phyloP scores from a whole-genome alignment of 495 filamentous ascomycete genomes.

The Alectoria sarmentosa region DNA sequence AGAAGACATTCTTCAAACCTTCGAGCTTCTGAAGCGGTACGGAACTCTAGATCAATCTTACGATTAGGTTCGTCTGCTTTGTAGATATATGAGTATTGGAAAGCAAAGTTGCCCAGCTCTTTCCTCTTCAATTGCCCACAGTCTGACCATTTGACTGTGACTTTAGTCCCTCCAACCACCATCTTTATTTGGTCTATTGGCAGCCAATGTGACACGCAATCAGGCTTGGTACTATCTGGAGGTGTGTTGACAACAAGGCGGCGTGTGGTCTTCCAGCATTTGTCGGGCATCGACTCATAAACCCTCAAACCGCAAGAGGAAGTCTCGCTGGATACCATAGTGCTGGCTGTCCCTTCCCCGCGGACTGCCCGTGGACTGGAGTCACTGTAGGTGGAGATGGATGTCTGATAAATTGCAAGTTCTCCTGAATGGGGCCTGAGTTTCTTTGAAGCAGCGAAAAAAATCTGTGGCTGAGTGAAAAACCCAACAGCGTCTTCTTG shows the following conservation, averaged over 20 bases:
- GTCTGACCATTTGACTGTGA: constrained; percentile 21
- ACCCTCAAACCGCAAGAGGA: constrained; percentile 19
- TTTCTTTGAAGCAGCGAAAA: constrained; percentile 14
- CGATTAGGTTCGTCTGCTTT: constrained; percentile 16
- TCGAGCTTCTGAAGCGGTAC: constrained; percentile 9
- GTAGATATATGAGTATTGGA: constrained; percentile 19
- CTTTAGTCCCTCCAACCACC: constrained; percentile 10
- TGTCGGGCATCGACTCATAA: constrained; percentile 17
- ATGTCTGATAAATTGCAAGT: constrained; percentile 16
- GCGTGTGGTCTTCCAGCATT: constrained; percentile 18
- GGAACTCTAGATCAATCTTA: constrained; percentile 15
- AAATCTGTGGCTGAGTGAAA: constrained; percentile 7
- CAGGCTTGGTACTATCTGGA: constrained; percentile 14
- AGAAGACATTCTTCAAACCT: constrained; percentile 14
- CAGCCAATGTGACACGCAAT: constrained; percentile 20
- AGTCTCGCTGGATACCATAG: not conserved
- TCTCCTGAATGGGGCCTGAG: constrained; percentile 17
- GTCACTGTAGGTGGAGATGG: constrained; percentile 15
- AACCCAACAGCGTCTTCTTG: constrained; percentile 7
- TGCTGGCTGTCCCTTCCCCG: not conserved
- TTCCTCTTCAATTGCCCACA: constrained; percentile 17
- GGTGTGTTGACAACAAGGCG: constrained; percentile 19
- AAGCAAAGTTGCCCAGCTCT: not conserved
- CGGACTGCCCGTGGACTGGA: not conserved
- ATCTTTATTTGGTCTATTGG: constrained; percentile 15